Base-by-base conservation (phyloP, 2,329 filamentous ascomycete species). In the Xylariomycetidae sp. region DNA sequence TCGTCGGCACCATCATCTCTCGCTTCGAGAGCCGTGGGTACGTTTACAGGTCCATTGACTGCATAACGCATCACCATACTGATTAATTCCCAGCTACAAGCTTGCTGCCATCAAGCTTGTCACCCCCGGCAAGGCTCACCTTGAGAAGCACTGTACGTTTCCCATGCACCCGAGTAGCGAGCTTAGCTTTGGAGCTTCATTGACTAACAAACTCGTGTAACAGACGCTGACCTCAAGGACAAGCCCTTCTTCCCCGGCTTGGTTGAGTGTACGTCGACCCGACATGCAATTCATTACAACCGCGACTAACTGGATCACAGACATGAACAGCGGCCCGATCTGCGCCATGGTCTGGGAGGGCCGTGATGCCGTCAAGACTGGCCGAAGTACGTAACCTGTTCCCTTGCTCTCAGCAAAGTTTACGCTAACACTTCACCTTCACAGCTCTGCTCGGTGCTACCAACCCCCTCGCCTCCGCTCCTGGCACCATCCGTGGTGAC, bases 341-440 rank as follows among this genome's bases (percentile, higher is more conserved):
- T 83, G 78, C 76, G 92, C 92, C 74, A 98, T 96, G 90, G 84
- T 98, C 70, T 98, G 92, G 92, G 89, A 98, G 72, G 92, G 92
- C 63, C 85, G 85, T 78, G 89, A 98, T 61, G 92, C 82, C 68
- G 89, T 95, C 79, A 96, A 96, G 85, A 95, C 89, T 54, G 92
- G 92, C 69, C 90, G 92, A 63, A 64, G 82, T 86, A 79, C 52
- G 79, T 72, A 13, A 24, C 7, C 22, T 26, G 30, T 28, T n/a
- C n/a, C 29, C 17, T 17, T 15, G 25, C 14, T 16, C 3, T 27
- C 19, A 13, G 17, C 6, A 19, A n/a, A 4, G n/a, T 18, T n/a
- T 6, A 19, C 29, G 25, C 38, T 46, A 36, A 52, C 33, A 8
- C n/a, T 22, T 13, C 27, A 6, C 16, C 34, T 31, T 25, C 30